Percentiles rank a stretch among this genome's conserved stretches.
Evolutionary conservation across 2,329 filamentous ascomycete genomes (phyloP).

Genomic region (Alternaria postmessia): DNA sequence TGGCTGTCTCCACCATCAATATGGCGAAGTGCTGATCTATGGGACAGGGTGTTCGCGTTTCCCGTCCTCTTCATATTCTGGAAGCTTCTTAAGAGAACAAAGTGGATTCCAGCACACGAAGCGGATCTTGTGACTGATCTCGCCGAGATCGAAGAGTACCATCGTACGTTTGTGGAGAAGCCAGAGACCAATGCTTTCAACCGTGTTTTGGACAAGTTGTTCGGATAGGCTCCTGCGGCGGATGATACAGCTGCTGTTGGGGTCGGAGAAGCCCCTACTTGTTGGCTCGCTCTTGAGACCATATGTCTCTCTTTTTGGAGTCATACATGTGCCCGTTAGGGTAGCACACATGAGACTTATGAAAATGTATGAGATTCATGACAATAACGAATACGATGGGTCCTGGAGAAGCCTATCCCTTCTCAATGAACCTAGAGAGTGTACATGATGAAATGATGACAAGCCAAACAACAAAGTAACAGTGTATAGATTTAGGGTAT

Average conservation of each 20-base stretch:
- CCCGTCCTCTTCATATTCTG: conserved; percentile 73
- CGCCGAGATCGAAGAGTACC: conserved; percentile 73
- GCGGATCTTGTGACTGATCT: conserved; percentile 70
- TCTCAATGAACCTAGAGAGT: background rate
- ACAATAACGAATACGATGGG: background rate
- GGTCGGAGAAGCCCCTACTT: background rate
- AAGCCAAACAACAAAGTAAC: background rate
- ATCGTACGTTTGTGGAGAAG: conserved; percentile 64
- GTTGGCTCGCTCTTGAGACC: background rate
- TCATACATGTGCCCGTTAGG: too few species aligned
- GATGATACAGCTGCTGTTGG: conserved; percentile 14
- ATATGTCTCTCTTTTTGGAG: background rate
- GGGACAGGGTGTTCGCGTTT: conserved; percentile 72
- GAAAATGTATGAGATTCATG: background rate
- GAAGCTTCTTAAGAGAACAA: conserved; percentile 74
- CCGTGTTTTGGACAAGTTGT: conserved; percentile 56
- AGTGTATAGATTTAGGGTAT: background rate
- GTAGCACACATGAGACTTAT: background rate
- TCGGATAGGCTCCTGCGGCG: conserved; percentile 35
- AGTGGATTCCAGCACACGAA: conserved; percentile 63
- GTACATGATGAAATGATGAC: background rate
- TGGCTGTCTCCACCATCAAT: background rate
- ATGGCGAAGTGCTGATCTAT: background rate
- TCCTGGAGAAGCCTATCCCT: background rate
- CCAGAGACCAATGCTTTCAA: conserved; percentile 58